phyloP scores from a whole-genome alignment of 2,329 filamentous ascomycete genomes.

The Aspergillus sp. region DNA sequence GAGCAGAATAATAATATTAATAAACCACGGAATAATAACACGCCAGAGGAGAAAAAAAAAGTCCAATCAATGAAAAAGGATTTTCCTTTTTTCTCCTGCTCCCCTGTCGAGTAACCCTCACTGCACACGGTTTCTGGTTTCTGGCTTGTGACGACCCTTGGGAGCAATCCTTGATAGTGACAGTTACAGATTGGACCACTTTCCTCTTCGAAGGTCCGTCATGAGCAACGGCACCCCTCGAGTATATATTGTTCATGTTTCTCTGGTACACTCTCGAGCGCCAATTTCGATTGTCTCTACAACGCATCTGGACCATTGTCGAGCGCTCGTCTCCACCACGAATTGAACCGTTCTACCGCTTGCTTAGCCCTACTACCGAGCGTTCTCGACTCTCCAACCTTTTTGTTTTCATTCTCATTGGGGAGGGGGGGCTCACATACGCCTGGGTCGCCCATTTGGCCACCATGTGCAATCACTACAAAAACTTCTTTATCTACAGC shows the following conservation, averaged over 20 bases:
- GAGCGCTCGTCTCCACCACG: background rate
- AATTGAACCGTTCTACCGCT: background rate
- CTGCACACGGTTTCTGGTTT: slow-evolving; percentile 30
- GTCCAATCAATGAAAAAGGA: slow-evolving; percentile 4
- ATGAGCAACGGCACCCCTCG: slow-evolving; percentile 17
- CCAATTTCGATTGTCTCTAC: slow-evolving; percentile 1
- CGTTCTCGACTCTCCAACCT: background rate
- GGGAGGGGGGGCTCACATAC: background rate
- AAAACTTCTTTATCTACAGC: slow-evolving; percentile 78
- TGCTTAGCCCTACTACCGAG: background rate
- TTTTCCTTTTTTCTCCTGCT: slow-evolving; percentile 5
- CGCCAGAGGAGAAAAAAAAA: slow-evolving; percentile 7
- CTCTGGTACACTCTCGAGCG: slow-evolving; percentile 10
- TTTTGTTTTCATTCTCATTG: background rate
- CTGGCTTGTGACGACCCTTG: slow-evolving; percentile 30
- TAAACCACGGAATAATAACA: slow-evolving; percentile 9
- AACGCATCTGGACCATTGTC: background rate
- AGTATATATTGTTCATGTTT: slow-evolving; percentile 22
- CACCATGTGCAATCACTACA: slow-evolving; percentile 66
- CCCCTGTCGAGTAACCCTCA: slow-evolving; percentile 25
- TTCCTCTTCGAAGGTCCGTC: slow-evolving; percentile 22
- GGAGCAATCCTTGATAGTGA: slow-evolving; percentile 21
- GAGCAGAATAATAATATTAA: slow-evolving; percentile 13
- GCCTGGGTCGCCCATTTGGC: slow-evolving; percentile 19
- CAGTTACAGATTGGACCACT: slow-evolving; percentile 23